Evolutionary conservation across 345 rosid species (phyloP), one percentile per base, ranked within the genome.

Genomic region (Viola odorata): DNA sequence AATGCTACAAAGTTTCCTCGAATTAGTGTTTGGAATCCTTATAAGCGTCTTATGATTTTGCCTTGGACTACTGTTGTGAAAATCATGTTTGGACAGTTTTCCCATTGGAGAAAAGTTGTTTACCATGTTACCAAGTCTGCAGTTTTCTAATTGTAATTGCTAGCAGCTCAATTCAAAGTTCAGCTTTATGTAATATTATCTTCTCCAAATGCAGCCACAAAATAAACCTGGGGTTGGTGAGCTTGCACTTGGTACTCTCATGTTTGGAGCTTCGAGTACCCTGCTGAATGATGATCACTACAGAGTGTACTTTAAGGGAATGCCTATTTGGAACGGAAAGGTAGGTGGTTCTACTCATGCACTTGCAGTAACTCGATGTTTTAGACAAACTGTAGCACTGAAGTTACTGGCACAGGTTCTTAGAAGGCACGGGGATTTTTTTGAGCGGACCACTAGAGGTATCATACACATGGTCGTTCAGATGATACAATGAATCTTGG

Each of bases 401-500:
- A 38, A 4, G 14, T 51, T 12, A 32, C 48, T 50, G 55, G 7
- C 60, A 58, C 77, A 94, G 99, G 60, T 77, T 76, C 81, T 94
- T 37, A 72, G 97, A 57, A 90, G 99, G 73, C 99, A 94, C 47
- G 97, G 97, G n/a, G 99, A 94, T 75, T 63, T 90, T 52, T 87
- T 90, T 70, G 97, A 94, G 76, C 80, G 78, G 40, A 79, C 95
- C 64, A 64, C 89, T 69, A 77, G 74, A 73, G 96, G 96, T 94
- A 87, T 77, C 96, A 73, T 60, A 97, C 99, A 40, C 99, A 90
- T 38, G 99, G 99, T 5, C 91, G 96, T 52, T 82, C 99, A 50
- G 96, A 94, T 81, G 99, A 94, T 72, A 86, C 96, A 13, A 90
- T 94, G 99, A 94, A 94, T 75, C 84, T 94, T 37, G 99, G 99